Evolutionary conservation across 2,329 filamentous ascomycete genomes (phyloP).

Genomic region (Camillea tinctor): DNA sequence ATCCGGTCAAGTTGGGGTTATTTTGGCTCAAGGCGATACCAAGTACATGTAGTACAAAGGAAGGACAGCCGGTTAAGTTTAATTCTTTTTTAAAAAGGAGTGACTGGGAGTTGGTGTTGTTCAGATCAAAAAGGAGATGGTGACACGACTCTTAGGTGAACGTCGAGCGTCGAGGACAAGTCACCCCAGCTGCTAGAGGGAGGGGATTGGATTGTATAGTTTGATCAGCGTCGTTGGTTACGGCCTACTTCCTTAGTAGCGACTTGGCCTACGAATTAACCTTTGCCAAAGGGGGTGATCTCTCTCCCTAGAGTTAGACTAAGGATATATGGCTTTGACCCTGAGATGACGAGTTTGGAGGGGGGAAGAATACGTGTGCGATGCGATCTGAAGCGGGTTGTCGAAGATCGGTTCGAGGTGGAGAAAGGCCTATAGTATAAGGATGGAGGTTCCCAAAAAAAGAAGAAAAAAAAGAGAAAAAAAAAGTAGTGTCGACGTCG

Average conservation of each 20-base stretch:
- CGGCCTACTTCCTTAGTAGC: too few relatives aligned
- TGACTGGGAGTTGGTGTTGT: slow-evolving; percentile 15
- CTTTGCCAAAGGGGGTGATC: too few relatives aligned
- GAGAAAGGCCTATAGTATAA: slow-evolving; percentile 23
- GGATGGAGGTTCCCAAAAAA: slow-evolving; percentile 1
- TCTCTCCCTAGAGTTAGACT: neutral
- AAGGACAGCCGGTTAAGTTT: neutral
- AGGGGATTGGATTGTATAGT: too few relatives aligned
- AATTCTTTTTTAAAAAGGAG: slow-evolving; percentile 18
- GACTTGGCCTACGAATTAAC: too few relatives aligned
- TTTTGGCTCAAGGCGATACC: neutral
- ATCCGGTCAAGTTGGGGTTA: slow-evolving; percentile 4
- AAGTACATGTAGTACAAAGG: neutral
- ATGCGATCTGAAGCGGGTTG: slow-evolving; percentile 1
- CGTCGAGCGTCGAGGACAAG: too few relatives aligned
- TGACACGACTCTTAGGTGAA: too few relatives aligned
- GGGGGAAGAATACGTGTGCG: neutral
- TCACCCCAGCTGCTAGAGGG: too few relatives aligned
- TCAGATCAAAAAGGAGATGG: neutral
- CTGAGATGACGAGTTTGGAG: neutral
- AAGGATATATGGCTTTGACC: neutral
- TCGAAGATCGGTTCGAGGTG: slow-evolving; percentile 12
- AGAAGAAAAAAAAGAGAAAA: slow-evolving; percentile 5
- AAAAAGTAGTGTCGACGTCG: slow-evolving; percentile 1
- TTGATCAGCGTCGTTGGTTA: too few relatives aligned